Percentiles rank a stretch among this genome's conserved stretches.
Conservation (phyloP, 1,284 basidiomycete genomes). For the Marasmius fiardii region DNA sequence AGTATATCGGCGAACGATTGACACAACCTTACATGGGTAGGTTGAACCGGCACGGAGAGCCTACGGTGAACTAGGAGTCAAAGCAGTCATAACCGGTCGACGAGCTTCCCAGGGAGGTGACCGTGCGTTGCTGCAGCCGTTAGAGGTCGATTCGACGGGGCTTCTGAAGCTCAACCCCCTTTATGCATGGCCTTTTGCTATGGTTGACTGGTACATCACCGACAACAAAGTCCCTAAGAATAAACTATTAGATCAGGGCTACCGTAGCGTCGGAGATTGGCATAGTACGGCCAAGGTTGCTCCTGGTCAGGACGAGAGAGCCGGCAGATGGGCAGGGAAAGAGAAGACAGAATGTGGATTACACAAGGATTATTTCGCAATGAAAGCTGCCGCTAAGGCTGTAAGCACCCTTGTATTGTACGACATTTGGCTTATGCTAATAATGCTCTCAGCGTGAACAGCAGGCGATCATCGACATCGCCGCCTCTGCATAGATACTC, state of each 20-base stretch:
- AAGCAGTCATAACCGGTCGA: constrained; percentile 92
- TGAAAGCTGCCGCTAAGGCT: constrained; percentile 48
- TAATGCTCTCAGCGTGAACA: background rate
- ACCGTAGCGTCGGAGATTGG: constrained; percentile 96
- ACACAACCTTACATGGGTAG: constrained; percentile 32
- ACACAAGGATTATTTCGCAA: constrained; percentile 82
- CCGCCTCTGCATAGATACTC: no score
- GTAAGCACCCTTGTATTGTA: background rate
- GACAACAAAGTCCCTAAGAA: constrained; percentile 88
- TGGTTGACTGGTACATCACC: constrained; percentile 87
- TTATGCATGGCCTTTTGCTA: constrained; percentile 84
- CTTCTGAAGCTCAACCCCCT: constrained; percentile 95
- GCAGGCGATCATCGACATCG: no score
- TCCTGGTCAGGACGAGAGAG: constrained; percentile 79
- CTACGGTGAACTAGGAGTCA: constrained; percentile 79
- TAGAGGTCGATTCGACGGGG: constrained; percentile 92
- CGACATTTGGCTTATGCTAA: background rate
- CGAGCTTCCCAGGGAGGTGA: constrained; percentile 91
- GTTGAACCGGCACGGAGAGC: constrained; percentile 92
- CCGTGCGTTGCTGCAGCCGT: constrained; percentile 76
- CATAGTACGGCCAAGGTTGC: constrained; percentile 83
- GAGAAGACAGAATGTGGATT: constrained; percentile 96
- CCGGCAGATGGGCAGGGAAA: constrained; percentile 90
- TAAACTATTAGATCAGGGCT: constrained; percentile 85
- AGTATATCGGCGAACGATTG: constrained; percentile 4